phyloP scores from a whole-genome alignment of 495 filamentous ascomycete species.

The Aspergillus panamensis region DNA sequence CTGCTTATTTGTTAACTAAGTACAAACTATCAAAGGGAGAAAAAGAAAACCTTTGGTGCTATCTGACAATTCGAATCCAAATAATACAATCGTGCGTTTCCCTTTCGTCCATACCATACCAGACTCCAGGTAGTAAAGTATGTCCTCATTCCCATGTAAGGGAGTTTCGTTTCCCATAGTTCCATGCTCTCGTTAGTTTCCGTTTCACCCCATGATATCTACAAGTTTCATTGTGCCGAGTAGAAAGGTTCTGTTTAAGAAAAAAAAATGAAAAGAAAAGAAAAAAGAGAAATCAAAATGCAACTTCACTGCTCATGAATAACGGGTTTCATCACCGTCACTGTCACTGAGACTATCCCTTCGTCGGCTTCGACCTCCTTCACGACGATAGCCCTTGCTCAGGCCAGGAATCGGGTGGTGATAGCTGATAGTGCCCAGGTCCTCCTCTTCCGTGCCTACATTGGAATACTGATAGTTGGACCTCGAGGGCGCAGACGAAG shows the following conservation, averaged over 20 bases:
- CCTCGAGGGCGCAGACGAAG: conserved; percentile 39
- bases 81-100: not conserved
- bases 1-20: not conserved
- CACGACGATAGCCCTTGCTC: conserved; percentile 48
- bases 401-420: conserved; percentile 75
- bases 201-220: not conserved
- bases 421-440: conserved; percentile 76
- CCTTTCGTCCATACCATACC: conserved; percentile 1
- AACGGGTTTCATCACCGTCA: conserved; percentile 36
- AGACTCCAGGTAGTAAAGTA: not conserved
- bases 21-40: not conserved
- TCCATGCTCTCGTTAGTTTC: conserved; percentile 2
- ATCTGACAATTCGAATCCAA: not conserved
- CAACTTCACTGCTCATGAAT: conserved; percentile 19
- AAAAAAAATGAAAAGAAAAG: conserved; percentile 3
- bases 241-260: not conserved
- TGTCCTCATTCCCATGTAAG: not conserved
- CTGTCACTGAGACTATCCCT: conserved; percentile 56
- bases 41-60: not conserved
- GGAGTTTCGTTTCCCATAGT: not conserved
- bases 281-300: not conserved
- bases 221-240: not conserved
- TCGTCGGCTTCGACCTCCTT: conserved; percentile 37
- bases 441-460: conserved; percentile 53
- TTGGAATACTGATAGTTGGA: conserved; percentile 49